Evolutionary conservation across 225 moss, liverwort and hornwort species (phyloP), one percentile per base, ranked within the genome.

Genomic region (Anthoceros angustus): DNA sequence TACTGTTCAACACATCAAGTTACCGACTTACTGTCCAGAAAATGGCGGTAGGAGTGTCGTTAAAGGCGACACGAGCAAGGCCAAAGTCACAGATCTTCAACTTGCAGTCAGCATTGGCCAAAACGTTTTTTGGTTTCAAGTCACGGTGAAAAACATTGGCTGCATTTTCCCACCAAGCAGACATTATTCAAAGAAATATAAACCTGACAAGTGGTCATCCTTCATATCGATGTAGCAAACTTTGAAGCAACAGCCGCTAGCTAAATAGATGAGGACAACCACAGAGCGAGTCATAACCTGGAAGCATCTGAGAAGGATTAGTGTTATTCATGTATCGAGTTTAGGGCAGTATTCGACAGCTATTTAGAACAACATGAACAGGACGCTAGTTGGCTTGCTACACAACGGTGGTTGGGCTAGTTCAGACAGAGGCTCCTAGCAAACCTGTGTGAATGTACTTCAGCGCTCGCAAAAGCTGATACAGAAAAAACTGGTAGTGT

Each of bases 71-170:
- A 63, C 98, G 92, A 67, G 98, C 98, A 69, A 98, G 98, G 70
- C 98, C 98, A 67, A 98, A 98, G 68, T 98, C 98, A 69, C 98
- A 98, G 39, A 98, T 98, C 80, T 98, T 98, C 21, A 98, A 78
- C 86, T 98, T 98, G 81, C 98, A 98, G 66, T 98, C 98, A 68
- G 98, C 98, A 72, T 98, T 98, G 10, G 98, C 98, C 83, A 98
- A 74, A 65, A 98, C 98, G 64, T 98, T 98, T 78, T 98, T 98
- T 42, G 98, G 98, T 77, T 98, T 98, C 42, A 98, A 83, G 68
- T 98, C 98, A 60, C 98, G 87, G 77, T 98, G 98, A 64, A 92
- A 98, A 40, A 98, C 98, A 78, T 98, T 98, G 42, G 98, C 98
- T 98, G 89, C 40, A 79, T 62, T 72, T 72, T 39, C 65, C 66